Base-by-base conservation (phyloP, 179 eudicot genomes). In the Pouteria campechiana region DNA sequence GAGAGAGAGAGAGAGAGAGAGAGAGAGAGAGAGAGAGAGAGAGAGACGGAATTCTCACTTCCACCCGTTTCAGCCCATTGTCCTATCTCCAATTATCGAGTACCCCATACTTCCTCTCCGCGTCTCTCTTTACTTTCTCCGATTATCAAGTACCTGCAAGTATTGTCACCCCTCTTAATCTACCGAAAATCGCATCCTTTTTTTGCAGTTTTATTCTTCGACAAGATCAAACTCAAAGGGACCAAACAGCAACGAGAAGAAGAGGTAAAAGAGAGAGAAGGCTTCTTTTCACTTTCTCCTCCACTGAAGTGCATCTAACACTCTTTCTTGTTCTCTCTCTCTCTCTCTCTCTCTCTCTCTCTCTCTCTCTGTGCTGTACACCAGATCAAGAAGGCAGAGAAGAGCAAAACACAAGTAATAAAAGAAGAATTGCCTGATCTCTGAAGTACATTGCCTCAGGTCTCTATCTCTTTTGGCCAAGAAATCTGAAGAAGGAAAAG, bases 71-170 rank as follows among this genome's bases (percentile, higher is more conserved):
- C 28, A 24, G 7, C 15, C 18, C 33, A 3, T 17, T 37, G 34
- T 49, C 25, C 25, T 18, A 23, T 49, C 44, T 49, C 54, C 30
- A 22, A 7, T n/a, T 17, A n/a, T n/a, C n/a, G n/a, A n/a, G n/a
- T n/a, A n/a, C n/a, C n/a, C n/a, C n/a, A n/a, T n/a, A n/a, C 23
- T 33, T 35, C 52, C 22, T 4, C 37, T 16, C 38, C 9, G 0
- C 20, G 2, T 28, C 7, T 16, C 30, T 24, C 7, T 8, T 16
- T 15, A 0, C 14, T 23, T 17, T 31, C 1, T 4, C 22, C 3
- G 4, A 5, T 9, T 20, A 21, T 2, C 10, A 27, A 2, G 7
- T 1, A 7, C 25, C 15, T 15, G 35, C 42, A 34, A 35, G 25
- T 41, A 22, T 34, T 5, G 15, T 19, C 13, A 46, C 22, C 20